Evolutionary conservation across 192 early-diverging fungal genomes (phyloP).

Genomic region (Backusella morwellensis): DNA sequence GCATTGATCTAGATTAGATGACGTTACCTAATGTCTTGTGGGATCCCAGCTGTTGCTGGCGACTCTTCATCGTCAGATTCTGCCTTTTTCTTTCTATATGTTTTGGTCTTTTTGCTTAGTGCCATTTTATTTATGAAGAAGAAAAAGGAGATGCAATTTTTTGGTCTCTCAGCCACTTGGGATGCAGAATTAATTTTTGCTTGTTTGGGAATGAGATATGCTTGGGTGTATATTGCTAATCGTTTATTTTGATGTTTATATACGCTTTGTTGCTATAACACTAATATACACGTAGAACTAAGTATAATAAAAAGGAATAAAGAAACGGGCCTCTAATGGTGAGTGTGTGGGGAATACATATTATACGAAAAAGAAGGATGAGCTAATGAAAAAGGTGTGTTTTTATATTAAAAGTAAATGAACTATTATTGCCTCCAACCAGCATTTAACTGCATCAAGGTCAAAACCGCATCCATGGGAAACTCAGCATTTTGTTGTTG

Average conservation of each 20-base stretch:
- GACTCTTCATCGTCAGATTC: slow-evolving; percentile 26
- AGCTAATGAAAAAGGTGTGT: neutral
- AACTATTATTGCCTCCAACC: slow-evolving; percentile 37
- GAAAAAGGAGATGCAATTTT: neutral
- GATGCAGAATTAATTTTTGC: neutral
- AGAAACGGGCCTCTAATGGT: neutral
- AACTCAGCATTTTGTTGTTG: slow-evolving; percentile 35
- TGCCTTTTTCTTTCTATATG: slow-evolving; percentile 27
- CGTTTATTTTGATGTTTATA: neutral
- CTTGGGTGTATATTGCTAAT: neutral
- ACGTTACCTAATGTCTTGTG: slow-evolving; percentile 13
- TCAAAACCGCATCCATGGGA: slow-evolving; percentile 48
- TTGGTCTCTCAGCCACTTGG: neutral
- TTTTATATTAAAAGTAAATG: neutral
- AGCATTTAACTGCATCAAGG: slow-evolving; percentile 46
- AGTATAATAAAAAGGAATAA: neutral
- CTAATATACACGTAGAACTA: neutral
- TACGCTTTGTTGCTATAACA: neutral
- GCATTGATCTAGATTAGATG: neutral
- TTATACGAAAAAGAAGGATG: neutral
- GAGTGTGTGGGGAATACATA: neutral
- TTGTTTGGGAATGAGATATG: neutral
- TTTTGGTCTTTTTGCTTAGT: slow-evolving; percentile 11
- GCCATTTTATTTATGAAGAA: neutral
- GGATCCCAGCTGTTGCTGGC: neutral